phyloP scores from a whole-genome alignment of 345 rosid species.

The Heritiera fomes region DNA sequence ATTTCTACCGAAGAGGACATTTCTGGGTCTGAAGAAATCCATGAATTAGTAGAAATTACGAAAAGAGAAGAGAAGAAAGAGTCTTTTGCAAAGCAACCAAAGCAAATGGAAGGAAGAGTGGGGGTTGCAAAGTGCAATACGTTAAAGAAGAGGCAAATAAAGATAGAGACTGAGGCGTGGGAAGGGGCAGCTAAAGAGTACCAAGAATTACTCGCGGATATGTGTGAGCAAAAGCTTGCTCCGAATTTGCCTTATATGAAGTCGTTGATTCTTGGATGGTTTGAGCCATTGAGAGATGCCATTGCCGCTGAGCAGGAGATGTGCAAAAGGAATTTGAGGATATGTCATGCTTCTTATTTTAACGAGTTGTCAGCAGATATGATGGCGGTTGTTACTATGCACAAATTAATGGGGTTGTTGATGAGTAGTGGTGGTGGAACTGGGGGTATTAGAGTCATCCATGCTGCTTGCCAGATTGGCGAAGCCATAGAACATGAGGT shows the following conservation, averaged over 20 bases:
- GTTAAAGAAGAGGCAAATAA: conserved; percentile 66
- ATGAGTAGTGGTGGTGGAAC: conserved; percentile 59
- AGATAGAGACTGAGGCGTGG: conserved; percentile 96
- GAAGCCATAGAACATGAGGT: conserved; percentile 98
- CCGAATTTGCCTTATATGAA: conserved; percentile 90
- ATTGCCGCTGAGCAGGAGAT: conserved; percentile 71
- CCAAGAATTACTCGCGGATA: conserved; percentile 71
- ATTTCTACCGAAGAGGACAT: conserved; percentile 67
- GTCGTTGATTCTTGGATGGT: conserved; percentile 92
- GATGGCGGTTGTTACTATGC: conserved; percentile 98
- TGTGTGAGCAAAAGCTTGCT: conserved; percentile 96
- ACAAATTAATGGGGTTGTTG: conserved; percentile 82
- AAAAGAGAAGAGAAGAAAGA: conserved; percentile 38
- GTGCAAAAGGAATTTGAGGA: conserved; percentile 40
- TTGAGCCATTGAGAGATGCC: conserved; percentile 82
- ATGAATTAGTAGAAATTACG: conserved; percentile 48
- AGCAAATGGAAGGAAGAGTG: conserved; percentile 61
- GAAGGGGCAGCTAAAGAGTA: conserved; percentile 85
- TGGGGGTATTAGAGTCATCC: conserved; percentile 69
- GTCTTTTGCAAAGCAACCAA: conserved; percentile 39
- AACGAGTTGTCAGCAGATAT: conserved; percentile 67
- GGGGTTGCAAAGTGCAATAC: conserved; percentile 45
- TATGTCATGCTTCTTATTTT: conserved; percentile 52
- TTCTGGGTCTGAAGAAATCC: conserved; percentile 70
- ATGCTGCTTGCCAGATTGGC: conserved; percentile 78